Percentiles rank a stretch among this genome's conserved stretches.
These are phyloP conservation scores for Aspergillus heteromorphus DNA, from an alignment of 495 filamentous ascomycete species.

Conservation along the genomic window DNA sequence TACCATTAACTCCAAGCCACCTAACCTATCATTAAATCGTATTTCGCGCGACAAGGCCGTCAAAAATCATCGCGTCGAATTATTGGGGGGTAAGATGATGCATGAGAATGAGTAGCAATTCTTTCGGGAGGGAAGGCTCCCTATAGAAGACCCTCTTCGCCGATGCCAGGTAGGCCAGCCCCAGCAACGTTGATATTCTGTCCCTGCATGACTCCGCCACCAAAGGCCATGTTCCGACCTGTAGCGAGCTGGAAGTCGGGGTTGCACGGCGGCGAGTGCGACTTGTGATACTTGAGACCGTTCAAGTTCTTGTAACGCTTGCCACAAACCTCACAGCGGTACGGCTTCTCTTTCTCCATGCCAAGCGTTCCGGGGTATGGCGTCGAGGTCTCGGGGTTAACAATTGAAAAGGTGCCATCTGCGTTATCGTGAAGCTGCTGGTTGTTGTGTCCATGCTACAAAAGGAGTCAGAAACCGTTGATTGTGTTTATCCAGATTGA, in stretches of 20 bases:
- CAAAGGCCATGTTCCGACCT: conserved; percentile 36
- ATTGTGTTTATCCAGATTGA: not conserved
- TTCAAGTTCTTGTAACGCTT: conserved; percentile 99
- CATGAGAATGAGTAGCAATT: not conserved
- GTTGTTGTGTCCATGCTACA: conserved; percentile 86
- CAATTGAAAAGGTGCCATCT: conserved; percentile 96
- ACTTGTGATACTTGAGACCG: conserved; percentile 88
- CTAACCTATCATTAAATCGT: conserved; percentile 26
- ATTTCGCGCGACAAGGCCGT: conserved; percentile 18
- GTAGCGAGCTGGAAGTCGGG: conserved; percentile 43
- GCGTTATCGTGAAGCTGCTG: conserved; percentile 93
- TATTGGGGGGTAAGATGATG: conserved; percentile 11
- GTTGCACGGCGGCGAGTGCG: conserved; percentile 71
- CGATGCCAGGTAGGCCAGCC: conserved; percentile 48
- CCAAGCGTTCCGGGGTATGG: conserved; percentile 94
- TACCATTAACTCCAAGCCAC: conserved; percentile 26
- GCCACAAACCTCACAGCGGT: conserved; percentile 91
- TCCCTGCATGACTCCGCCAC: conserved; percentile 47
- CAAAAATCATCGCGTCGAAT: conserved; percentile 20
- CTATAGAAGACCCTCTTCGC: conserved; percentile 46
- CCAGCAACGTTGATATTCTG: conserved; percentile 48
- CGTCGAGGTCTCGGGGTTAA: conserved; percentile 88
- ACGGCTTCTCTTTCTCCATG: conserved; percentile 99
- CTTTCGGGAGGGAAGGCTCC: not conserved
- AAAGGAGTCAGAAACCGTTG: conserved; percentile 1